phyloP scores from a whole-genome alignment of 441 rosid genomes.

The Melastoma candidum region DNA sequence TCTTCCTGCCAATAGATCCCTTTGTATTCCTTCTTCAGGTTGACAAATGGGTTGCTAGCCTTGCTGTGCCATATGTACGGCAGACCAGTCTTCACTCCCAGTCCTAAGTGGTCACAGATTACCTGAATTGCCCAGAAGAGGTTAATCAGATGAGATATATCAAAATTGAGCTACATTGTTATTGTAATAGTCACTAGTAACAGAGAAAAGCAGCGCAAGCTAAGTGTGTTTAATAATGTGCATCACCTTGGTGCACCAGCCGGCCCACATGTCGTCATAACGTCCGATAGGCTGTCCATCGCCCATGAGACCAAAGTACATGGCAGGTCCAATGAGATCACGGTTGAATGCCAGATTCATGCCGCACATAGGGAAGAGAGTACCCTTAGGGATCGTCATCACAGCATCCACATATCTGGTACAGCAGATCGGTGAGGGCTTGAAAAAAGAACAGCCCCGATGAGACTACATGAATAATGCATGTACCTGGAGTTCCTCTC shows the following conservation, averaged over 20 bases:
- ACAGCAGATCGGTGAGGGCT: not conserved
- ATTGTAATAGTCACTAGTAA: no score
- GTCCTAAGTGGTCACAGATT: constrained; percentile 15
- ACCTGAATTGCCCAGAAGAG: not conserved
- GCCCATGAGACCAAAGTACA: constrained; percentile 18
- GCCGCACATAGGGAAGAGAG: constrained; percentile 15
- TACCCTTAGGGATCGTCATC: constrained; percentile 13
- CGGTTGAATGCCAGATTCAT: constrained; percentile 14
- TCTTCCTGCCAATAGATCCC: constrained; percentile 20
- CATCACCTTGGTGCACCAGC: constrained; percentile 15
- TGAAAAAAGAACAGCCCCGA: no score
- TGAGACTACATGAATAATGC: no score
- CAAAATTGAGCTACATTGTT: no score
- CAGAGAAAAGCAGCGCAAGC: no score
- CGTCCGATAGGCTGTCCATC: constrained; percentile 16
- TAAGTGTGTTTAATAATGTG: no score
- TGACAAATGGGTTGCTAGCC: constrained; percentile 15
- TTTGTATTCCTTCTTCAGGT: constrained; percentile 13
- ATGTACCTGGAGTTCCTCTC: constrained; percentile 71
- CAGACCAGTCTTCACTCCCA: constrained; percentile 13
- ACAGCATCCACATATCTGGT: constrained; percentile 8
- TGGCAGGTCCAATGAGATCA: constrained; percentile 14
- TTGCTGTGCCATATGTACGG: constrained; percentile 17
- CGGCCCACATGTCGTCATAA: constrained; percentile 13
- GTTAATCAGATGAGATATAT: no score